These are phyloP conservation scores for Stentor coeruleus DNA, from an alignment of 73 alveolate genomes.

Conservation along the genomic window DNA sequence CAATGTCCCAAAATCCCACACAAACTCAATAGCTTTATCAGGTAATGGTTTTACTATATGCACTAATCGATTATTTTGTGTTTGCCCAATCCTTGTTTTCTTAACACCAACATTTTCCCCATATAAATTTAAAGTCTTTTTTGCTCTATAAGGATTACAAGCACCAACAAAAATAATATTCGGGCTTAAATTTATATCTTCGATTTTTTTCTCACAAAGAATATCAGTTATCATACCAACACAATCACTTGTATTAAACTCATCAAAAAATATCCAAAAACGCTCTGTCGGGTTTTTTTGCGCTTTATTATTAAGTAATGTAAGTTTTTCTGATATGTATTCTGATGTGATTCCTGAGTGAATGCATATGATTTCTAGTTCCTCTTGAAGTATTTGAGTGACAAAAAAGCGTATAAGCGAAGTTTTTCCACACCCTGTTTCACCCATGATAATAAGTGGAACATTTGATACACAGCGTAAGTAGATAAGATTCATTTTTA, in stretches of 20 bases:
- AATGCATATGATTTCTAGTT: conserved; percentile 53
- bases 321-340: conserved; percentile 47
- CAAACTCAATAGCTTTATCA: conserved; percentile 50
- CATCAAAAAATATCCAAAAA: conserved; percentile 70
- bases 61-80: conserved; percentile 37
- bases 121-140: neutral
- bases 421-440: conserved; percentile 81
- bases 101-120: conserved; percentile 52
- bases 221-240: conserved; percentile 60
- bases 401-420: conserved; percentile 56
- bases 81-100: conserved; percentile 31
- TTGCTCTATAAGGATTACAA: conserved; percentile 57
- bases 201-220: conserved; percentile 47
- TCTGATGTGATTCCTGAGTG: conserved; percentile 69
- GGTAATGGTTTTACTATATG: conserved; percentile 71
- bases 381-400: conserved; percentile 44
- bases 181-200: conserved; percentile 38
- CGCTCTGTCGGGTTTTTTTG: conserved; percentile 11
- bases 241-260: conserved; percentile 57
- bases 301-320: conserved; percentile 32
- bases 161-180: conserved; percentile 58
- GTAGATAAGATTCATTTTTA: conserved; percentile 63
- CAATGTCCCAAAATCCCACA: conserved; percentile 61
- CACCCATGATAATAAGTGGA: conserved; percentile 80
- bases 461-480: conserved; percentile 50